Evolutionary conservation across 2,329 filamentous ascomycete species (phyloP).

Genomic region (Calcarisporium arbuscula): DNA sequence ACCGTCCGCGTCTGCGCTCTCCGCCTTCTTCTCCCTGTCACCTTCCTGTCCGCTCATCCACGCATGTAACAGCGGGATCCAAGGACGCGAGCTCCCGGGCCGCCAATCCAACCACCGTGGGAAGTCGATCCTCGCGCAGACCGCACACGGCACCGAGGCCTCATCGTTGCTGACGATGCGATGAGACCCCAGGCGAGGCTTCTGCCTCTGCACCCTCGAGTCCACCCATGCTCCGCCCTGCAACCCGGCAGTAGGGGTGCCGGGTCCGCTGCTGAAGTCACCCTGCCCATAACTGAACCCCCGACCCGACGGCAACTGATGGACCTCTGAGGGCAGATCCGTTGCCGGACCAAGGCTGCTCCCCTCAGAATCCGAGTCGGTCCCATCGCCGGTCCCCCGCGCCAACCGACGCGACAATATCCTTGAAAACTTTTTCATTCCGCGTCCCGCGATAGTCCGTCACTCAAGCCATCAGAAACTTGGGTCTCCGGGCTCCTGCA

Average conservation of each 20-base stretch:
- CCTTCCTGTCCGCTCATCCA: conserved; percentile 3
- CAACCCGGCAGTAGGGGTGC: too few species aligned
- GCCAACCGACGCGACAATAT: conserved; percentile 26
- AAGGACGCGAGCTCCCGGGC: conserved; percentile 27
- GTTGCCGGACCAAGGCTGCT: too few species aligned
- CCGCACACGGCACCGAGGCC: conserved; percentile 18
- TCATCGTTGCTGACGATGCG: too few species aligned
- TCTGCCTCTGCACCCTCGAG: too few species aligned
- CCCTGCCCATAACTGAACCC: too few species aligned
- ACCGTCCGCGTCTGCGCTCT: conserved; percentile 1
- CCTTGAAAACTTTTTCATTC: conserved; percentile 31
- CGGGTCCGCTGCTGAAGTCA: too few species aligned
- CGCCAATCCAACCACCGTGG: conserved; percentile 28
- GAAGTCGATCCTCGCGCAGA: conserved; percentile 30
- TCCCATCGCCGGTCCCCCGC: conserved; percentile 16
- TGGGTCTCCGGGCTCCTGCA: too few species aligned
- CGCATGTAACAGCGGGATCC: conserved; percentile 27
- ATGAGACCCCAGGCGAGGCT: too few species aligned
- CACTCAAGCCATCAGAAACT: too few species aligned
- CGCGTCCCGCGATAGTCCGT: too few species aligned
- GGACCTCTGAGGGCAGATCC: too few species aligned
- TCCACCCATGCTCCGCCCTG: too few species aligned
- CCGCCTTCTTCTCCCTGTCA: not conserved
- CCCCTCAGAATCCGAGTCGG: conserved; percentile 13
- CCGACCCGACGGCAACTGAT: conserved; percentile 26